phyloP scores from a whole-genome alignment of 306 rosid species.

The Vicia sativa region DNA sequence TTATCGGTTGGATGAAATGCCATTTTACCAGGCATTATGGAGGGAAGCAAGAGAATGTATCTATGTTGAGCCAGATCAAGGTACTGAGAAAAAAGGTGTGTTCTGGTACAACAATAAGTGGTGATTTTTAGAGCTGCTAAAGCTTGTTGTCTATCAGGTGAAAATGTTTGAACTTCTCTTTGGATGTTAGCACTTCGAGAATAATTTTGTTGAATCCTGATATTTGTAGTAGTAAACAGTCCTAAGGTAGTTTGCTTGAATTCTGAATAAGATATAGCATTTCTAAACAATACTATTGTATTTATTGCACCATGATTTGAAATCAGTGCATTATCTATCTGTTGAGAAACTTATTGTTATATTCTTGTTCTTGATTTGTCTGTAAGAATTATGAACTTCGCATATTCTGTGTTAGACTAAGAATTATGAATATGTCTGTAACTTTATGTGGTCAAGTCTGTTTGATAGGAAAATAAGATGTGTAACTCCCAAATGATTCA shows the following conservation, averaged over 20 bases:
- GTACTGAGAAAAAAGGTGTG: slow-evolving; percentile 58
- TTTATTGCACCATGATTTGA: slow-evolving; percentile 33
- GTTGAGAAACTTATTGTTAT: slow-evolving; percentile 25
- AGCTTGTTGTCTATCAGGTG: slow-evolving; percentile 27
- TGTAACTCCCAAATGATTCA: neutral
- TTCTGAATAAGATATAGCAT: slow-evolving; percentile 39
- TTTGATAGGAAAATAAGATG: neutral
- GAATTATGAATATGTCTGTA: slow-evolving; percentile 22
- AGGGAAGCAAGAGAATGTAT: slow-evolving; percentile 86
- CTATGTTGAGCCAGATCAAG: slow-evolving; percentile 78
- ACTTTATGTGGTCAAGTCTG: slow-evolving; percentile 24
- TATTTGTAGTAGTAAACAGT: slow-evolving; percentile 29
- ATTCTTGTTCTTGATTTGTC: slow-evolving; percentile 21
- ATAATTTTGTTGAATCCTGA: slow-evolving; percentile 37
- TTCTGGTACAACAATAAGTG: slow-evolving; percentile 84
- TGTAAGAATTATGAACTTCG: neutral
- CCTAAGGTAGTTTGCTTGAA: slow-evolving; percentile 27
- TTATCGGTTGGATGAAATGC: slow-evolving; percentile 71
- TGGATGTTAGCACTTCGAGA: slow-evolving; percentile 33
- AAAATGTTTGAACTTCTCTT: slow-evolving; percentile 34
- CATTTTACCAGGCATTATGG: slow-evolving; percentile 72
- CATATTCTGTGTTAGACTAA: neutral
- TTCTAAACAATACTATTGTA: slow-evolving; percentile 6
- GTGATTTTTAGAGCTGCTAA: slow-evolving; percentile 33
- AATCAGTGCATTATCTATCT: slow-evolving; percentile 30